Base-by-base conservation (phyloP, 163 green algal species). In the Scenedesmus sp. region DNA sequence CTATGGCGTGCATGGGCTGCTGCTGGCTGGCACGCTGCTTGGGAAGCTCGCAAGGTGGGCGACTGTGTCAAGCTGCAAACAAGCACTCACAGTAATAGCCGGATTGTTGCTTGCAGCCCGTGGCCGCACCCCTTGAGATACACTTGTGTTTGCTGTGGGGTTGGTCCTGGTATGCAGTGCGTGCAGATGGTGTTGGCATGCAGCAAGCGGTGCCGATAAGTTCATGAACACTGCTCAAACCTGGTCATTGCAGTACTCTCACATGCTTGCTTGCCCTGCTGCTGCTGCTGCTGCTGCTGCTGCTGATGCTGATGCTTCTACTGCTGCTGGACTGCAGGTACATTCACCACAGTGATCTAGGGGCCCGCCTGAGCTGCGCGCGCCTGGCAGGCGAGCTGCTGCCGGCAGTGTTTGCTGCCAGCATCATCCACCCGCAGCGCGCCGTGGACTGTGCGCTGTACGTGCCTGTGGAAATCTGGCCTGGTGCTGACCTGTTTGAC, bases 351-450 rank as follows among this genome's bases (percentile, higher is more conserved):
- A 77, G 86, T 18, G 18, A 96, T 46, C 87, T 95, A 54, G 82
- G 87, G 16, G 81, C 91, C 34, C 94, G 94, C 4, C 77, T 96
- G 60, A 94, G 96, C 87, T 92, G 92, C 2, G 87, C 89, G 0
- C 93, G 93, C 34, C 93, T 97, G 88, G 88, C 90, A 12, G 94
- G 93, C 5, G 73, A 76, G 20, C 91, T 97, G 77, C 67, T 97
- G 79, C 56, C 81, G 1, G 91, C 90, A 12, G 67, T 95, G 18
- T 96, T 97, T 81, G 55, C 54, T 13, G 84, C 77, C 89, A 91
- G 88, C 91, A 46, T 96, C 46, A 88, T 82, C 0, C 96, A 97
- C 93, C 96, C 96, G 34, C 96, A 98, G 89, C 86, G 95, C 20
- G 18, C 62, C 4, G 13, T 95, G 26, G 96, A 94, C 79, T 96